These are phyloP conservation scores for Zelonia costaricensis DNA, from an alignment of 208 protist genomes.

Conservation along the genomic window DNA sequence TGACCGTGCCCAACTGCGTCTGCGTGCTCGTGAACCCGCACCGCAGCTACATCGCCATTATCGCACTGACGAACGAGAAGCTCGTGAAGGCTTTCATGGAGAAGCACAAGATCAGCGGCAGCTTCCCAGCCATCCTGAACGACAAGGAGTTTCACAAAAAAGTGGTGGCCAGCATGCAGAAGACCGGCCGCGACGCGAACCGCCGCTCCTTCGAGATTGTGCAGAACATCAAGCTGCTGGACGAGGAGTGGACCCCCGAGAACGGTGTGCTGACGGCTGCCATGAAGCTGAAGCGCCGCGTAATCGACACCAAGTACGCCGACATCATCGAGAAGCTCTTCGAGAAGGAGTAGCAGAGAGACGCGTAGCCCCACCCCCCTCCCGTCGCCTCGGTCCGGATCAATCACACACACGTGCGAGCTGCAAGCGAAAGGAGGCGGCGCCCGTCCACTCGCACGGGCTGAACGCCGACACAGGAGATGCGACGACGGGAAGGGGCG, in stretches of 20 bases:
- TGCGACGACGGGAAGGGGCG: too few relatives aligned
- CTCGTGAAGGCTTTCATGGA: constrained; percentile 53
- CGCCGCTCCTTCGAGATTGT: constrained; percentile 78
- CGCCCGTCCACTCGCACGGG: too few relatives aligned
- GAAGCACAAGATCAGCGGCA: constrained; percentile 51
- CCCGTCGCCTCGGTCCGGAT: too few relatives aligned
- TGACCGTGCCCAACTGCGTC: constrained; percentile 56
- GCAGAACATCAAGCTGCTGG: constrained; percentile 46
- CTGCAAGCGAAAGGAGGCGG: too few relatives aligned
- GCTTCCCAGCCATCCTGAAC: constrained; percentile 50
- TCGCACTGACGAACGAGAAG: constrained; percentile 59
- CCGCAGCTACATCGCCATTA: constrained; percentile 62
- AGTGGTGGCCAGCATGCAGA: constrained; percentile 47
- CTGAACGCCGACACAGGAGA: too few relatives aligned
- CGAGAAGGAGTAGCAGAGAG: constrained; percentile 30
- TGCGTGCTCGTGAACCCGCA: constrained; percentile 81
- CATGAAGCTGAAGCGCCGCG: constrained; percentile 77
- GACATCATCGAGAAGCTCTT: constrained; percentile 69
- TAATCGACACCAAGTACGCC: constrained; percentile 66
- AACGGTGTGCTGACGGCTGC: constrained; percentile 83
- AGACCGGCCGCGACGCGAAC: constrained; percentile 46
- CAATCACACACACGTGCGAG: too few relatives aligned
- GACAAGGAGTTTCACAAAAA: constrained; percentile 47
- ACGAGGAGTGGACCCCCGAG: constrained; percentile 84
- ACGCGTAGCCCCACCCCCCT: too few relatives aligned